These are phyloP conservation scores for Arctium lappa DNA, from an alignment of 129 eudicot genomes.

Conservation along the genomic window DNA sequence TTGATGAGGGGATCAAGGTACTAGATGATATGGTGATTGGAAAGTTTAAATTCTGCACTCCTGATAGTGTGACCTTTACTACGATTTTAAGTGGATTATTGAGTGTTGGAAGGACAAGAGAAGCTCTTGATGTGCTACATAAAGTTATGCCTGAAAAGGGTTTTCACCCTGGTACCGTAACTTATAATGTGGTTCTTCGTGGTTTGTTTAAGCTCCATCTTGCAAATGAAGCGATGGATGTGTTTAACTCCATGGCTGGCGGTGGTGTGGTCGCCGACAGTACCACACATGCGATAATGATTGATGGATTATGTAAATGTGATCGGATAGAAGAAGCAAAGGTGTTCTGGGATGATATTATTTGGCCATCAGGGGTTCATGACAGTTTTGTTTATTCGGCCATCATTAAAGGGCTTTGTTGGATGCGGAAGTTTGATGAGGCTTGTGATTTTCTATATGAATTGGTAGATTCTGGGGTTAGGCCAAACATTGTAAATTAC, in stretches of 20 bases:
- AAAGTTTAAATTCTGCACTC: constrained; percentile 71
- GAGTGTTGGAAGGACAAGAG: constrained; percentile 45
- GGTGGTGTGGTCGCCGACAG: constrained; percentile 53
- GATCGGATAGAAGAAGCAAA: constrained; percentile 64
- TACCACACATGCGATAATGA: constrained; percentile 56
- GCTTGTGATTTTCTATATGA: constrained; percentile 82
- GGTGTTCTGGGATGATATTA: constrained; percentile 64
- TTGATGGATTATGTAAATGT: constrained; percentile 68
- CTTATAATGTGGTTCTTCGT: constrained; percentile 70
- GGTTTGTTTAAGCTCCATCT: constrained; percentile 59
- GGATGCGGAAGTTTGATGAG: constrained; percentile 54
- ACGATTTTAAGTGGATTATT: constrained; percentile 64
- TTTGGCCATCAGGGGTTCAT: constrained; percentile 89
- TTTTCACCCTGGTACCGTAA: constrained; percentile 60
- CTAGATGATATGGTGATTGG: constrained; percentile 67
- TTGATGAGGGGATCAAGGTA: constrained; percentile 64
- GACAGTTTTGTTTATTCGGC: constrained; percentile 80
- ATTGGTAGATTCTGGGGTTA: constrained; percentile 75
- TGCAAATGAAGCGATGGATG: constrained; percentile 58
- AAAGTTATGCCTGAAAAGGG: constrained; percentile 69
- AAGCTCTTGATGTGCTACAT: constrained; percentile 56
- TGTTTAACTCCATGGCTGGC: constrained; percentile 45
- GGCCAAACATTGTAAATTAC: constrained; percentile 58
- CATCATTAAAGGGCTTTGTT: constrained; percentile 81
- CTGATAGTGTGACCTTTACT: constrained; percentile 76